Percentiles rank a stretch among this genome's conserved stretches.
Evolutionary conservation across 176 grass and related monocot species (phyloP).

Genomic region (Eragrostis curvula): DNA sequence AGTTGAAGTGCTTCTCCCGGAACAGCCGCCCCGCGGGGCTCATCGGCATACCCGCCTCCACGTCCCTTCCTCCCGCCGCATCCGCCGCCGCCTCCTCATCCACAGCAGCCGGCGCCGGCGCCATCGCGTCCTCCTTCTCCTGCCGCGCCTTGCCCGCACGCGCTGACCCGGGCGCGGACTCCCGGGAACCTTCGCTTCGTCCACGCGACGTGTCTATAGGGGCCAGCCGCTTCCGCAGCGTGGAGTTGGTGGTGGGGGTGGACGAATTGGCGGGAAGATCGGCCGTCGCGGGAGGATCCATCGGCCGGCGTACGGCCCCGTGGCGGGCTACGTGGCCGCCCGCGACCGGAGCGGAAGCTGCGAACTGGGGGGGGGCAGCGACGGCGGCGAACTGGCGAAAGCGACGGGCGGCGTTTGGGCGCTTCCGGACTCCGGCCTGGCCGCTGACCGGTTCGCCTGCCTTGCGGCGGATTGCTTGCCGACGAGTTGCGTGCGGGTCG

Average conservation of each 20-base stretch:
- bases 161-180: not conserved
- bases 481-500: no score
- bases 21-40: conserved; percentile 89
- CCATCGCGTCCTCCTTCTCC: not conserved
- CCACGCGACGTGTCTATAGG: conserved; percentile 28
- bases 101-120: not conserved
- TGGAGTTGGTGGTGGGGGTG: not conserved
- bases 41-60: conserved; percentile 50
- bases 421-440: conserved; percentile 9
- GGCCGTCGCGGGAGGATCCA: conserved; percentile 39
- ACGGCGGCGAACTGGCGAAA: conserved; percentile 29
- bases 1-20: conserved; percentile 70
- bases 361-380: not conserved
- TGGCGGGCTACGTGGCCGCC: not conserved
- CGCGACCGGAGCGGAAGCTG: not conserved
- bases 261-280: not conserved
- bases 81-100: not conserved
- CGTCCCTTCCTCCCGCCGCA: not conserved
- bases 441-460: no score
- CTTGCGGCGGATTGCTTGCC: no score
- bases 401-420: conserved; percentile 30
- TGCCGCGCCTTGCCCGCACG: conserved; percentile 24
- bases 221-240: conserved; percentile 39
- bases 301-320: conserved; percentile 19
- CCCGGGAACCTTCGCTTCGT: not conserved